A percentile compares a stretch with the other conserved stretches of the same genome.
Evolutionary conservation across 768 basidiomycete species (phyloP).

Genomic region (Auriscalpium orientale): DNA sequence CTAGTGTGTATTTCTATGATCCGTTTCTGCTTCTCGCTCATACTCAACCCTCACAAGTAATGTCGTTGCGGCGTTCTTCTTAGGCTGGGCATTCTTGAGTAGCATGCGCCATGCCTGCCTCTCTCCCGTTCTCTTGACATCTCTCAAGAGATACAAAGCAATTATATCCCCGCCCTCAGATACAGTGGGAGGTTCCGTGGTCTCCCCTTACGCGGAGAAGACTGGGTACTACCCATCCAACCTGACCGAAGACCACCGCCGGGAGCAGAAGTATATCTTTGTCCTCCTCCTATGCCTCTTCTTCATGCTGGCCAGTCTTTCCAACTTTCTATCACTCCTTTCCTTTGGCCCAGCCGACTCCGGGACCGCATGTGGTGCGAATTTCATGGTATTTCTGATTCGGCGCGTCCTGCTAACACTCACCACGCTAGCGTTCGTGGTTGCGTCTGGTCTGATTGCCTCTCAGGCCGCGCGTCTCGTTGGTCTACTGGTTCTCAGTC

Average conservation of each 20-base stretch:
- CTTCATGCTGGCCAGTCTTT: slow-evolving; percentile 15
- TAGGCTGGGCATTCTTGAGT: slow-evolving; percentile 34
- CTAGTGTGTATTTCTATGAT: slow-evolving; percentile 2
- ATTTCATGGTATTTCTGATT: neutral
- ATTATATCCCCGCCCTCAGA: neutral
- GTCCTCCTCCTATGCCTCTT: slow-evolving; percentile 9
- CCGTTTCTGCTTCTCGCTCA: neutral
- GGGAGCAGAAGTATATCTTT: neutral
- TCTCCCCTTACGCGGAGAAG: neutral
- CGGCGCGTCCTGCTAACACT: neutral
- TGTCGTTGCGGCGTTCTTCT: slow-evolving; percentile 30
- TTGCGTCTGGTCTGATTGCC: slow-evolving; percentile 1
- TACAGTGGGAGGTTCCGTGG: neutral
- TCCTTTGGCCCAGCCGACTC: neutral
- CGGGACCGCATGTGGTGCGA: neutral
- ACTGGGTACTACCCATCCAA: neutral
- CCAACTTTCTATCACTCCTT: slow-evolving; percentile 10
- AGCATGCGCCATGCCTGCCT: slow-evolving; percentile 22
- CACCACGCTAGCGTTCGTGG: slow-evolving; percentile 1
- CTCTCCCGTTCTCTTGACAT: slow-evolving; percentile 14
- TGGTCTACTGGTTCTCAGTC: slow-evolving; percentile 5
- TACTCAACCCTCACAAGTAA: slow-evolving; percentile 21
- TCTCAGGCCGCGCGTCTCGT: slow-evolving; percentile 7
- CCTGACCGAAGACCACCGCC: neutral
- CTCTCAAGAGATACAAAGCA: neutral